Conservation (phyloP, 495 filamentous ascomycete species). For the Tuber indicum region DNA sequence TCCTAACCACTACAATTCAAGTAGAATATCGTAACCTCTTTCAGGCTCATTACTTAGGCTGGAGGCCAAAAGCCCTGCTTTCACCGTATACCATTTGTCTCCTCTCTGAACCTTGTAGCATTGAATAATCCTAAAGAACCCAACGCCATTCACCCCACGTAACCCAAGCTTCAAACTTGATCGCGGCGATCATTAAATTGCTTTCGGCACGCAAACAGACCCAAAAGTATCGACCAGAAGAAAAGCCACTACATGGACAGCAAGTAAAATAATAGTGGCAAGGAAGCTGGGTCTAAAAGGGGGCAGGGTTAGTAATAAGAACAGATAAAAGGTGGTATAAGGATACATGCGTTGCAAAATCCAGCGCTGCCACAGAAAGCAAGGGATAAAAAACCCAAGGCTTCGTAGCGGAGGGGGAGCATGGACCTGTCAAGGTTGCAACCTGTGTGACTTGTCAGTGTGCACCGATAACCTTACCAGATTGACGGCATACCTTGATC, state of each 20-base stretch:
- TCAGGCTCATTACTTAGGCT: not conserved
- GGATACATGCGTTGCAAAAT: conserved; percentile 39
- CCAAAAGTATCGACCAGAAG: conserved; percentile 19
- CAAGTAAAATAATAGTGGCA: not conserved
- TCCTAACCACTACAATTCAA: not conserved
- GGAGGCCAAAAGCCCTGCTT: not conserved
- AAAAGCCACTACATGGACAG: conserved; percentile 25
- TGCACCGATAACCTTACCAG: not conserved
- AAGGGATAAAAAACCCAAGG: conserved; percentile 58
- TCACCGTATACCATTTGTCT: not conserved
- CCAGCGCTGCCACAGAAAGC: conserved; percentile 53
- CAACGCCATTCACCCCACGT: not conserved
- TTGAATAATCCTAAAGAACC: not conserved
- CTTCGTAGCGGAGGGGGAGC: conserved; percentile 56
- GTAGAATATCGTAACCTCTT: not conserved
- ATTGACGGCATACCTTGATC: conserved; percentile 47
- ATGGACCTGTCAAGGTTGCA: conserved; percentile 51
- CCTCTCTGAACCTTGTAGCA: not conserved
- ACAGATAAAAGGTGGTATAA: not conserved
- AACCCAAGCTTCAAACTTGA: not conserved
- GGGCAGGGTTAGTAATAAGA: conserved; percentile 1
- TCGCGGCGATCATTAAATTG: not conserved
- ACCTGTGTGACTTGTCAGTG: not conserved
- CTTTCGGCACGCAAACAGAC: conserved; percentile 15
- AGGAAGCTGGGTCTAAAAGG: not conserved